Evolutionary conservation across 2,329 filamentous ascomycete species (phyloP).

Genomic region (Fusarium anthophilum): DNA sequence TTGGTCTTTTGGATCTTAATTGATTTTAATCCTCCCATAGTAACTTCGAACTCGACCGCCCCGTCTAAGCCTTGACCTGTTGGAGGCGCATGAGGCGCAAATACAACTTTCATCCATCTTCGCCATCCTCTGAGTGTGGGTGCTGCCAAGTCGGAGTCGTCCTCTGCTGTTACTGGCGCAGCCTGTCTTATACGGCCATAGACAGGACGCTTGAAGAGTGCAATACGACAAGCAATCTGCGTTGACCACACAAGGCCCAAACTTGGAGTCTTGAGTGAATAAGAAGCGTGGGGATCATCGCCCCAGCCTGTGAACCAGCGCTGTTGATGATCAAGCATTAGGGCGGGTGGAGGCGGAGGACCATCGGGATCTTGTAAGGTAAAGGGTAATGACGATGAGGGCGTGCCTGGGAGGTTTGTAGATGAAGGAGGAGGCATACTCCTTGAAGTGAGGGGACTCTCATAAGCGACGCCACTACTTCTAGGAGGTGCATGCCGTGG

Average conservation of each 20-base stretch:
- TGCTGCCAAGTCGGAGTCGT: constrained; percentile 54
- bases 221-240: constrained; percentile 84
- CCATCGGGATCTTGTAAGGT: constrained; percentile 42
- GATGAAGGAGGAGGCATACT: constrained; percentile 48
- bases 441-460: constrained; percentile 61
- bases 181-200: constrained; percentile 52
- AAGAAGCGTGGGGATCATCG: constrained; percentile 64
- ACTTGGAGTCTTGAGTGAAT: constrained; percentile 80
- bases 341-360: constrained; percentile 57
- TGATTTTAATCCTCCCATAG: constrained; percentile 67
- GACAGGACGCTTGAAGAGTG: constrained; percentile 77
- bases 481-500: constrained; percentile 35
- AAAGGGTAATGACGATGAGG: constrained; percentile 53
- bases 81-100: constrained; percentile 77
- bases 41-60: constrained; percentile 79
- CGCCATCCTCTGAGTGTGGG: constrained; percentile 68
- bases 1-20: constrained; percentile 29
- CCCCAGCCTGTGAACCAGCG: constrained; percentile 97
- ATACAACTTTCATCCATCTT: constrained; percentile 88
- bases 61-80: constrained; percentile 58
- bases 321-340: constrained; percentile 88
- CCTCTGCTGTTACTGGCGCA: constrained; percentile 49
- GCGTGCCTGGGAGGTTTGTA: constrained; percentile 46
- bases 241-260: constrained; percentile 91
- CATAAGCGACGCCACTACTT: constrained; percentile 47